Conservation (phyloP, 2,329 filamentous ascomycete genomes). For the Calonectria hongkongensis region DNA sequence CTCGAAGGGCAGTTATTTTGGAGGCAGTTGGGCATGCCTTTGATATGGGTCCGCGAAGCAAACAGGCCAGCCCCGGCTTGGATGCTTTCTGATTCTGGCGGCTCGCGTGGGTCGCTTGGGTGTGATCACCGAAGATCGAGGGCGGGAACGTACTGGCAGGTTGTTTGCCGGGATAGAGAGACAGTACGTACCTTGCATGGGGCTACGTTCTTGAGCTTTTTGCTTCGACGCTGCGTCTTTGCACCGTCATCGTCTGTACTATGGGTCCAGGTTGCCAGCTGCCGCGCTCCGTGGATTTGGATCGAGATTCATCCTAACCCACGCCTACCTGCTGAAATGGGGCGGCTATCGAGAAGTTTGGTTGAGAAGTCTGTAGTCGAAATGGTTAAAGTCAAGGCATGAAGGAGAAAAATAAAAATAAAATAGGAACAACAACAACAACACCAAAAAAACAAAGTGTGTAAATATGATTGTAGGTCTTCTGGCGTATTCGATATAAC, state of each 20-base stretch:
- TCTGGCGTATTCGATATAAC: slow-evolving; percentile 44
- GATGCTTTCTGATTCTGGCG: slow-evolving; percentile 20
- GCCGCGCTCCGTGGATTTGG: slow-evolving; percentile 15
- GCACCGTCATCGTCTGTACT: slow-evolving; percentile 5
- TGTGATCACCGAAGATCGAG: slow-evolving; percentile 22
- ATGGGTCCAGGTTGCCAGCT: background rate
- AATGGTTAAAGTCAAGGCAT: background rate
- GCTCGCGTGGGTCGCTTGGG: slow-evolving; percentile 34
- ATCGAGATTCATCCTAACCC: slow-evolving; percentile 21
- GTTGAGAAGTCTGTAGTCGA: slow-evolving; percentile 6
- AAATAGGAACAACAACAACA: too few species aligned
- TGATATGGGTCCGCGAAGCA: slow-evolving; percentile 15
- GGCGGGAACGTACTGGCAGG: slow-evolving; percentile 25
- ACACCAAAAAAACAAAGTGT: too few species aligned
- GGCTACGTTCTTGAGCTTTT: slow-evolving; percentile 5
- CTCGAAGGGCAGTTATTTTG: slow-evolving; percentile 12
- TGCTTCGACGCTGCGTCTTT: slow-evolving; percentile 7
- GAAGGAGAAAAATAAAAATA: background rate
- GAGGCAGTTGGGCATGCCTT: slow-evolving; percentile 11
- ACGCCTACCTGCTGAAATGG: background rate
- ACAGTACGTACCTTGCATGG: slow-evolving; percentile 32
- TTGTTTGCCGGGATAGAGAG: slow-evolving; percentile 25
- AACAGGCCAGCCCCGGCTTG: background rate
- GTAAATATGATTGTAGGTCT: background rate
- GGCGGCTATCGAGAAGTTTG: slow-evolving; percentile 10